A percentile compares a stretch with the other conserved stretches of the same genome.
Evolutionary conservation across 1,139 yeast species (phyloP).

Genomic region (Kazachstania sp.): DNA sequence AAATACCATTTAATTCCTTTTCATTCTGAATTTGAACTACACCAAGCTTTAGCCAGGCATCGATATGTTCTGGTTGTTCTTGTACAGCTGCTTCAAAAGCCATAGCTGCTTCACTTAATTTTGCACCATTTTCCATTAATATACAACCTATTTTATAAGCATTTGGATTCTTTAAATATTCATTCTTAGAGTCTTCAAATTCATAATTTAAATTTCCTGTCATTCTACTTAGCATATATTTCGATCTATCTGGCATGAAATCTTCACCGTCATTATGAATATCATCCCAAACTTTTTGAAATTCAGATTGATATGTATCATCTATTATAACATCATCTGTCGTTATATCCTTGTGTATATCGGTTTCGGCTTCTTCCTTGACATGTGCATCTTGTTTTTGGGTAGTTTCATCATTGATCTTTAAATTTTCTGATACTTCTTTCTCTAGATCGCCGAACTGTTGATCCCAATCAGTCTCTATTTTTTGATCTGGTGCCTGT

Average conservation of each 20-base stretch:
- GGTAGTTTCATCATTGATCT: constrained; percentile 17
- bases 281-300: constrained; percentile 64
- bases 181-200: constrained; percentile 78
- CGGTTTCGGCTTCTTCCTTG: constrained; percentile 24
- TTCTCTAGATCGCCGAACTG: constrained; percentile 74
- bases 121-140: constrained; percentile 95
- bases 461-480: constrained; percentile 61
- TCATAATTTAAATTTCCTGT: constrained; percentile 65
- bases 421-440: constrained; percentile 28
- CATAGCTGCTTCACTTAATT: constrained; percentile 85
- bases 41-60: constrained; percentile 91
- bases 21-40: constrained; percentile 95
- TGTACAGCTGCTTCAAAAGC: constrained; percentile 97
- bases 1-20: constrained; percentile 86
- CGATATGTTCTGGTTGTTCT: constrained; percentile 64
- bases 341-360: background rate
- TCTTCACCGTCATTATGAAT: constrained; percentile 50
- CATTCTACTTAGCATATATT: constrained; percentile 45
- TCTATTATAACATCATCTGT: constrained; percentile 38
- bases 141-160: constrained; percentile 88
- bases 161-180: constrained; percentile 62
- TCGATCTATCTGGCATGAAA: constrained; percentile 49
- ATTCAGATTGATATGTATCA: constrained; percentile 55
- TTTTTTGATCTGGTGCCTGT: constrained; percentile 12
- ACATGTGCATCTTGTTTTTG: too few relatives aligned